A percentile compares a stretch with the other conserved stretches of the same genome.
Evolutionary conservation across 2,329 filamentous ascomycete genomes (phyloP).

Genomic region (Pseudogymnoascus verrucosus): DNA sequence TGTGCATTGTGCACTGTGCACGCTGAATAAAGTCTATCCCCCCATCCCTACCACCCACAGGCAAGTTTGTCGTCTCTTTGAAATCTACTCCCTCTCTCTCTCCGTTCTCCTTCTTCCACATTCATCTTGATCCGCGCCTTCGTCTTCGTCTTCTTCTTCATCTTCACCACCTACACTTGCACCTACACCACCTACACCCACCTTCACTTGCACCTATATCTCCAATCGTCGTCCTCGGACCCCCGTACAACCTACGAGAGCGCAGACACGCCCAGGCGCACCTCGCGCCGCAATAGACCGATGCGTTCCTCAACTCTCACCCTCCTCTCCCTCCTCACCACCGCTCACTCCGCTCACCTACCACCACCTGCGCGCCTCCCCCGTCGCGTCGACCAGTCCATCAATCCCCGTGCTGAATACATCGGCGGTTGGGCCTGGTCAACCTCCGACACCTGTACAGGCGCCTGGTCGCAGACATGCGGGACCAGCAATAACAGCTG

Average conservation of each 20-base stretch:
- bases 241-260: background rate
- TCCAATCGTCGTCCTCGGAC: background rate
- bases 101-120: background rate
- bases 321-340: background rate
- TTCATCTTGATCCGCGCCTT: background rate
- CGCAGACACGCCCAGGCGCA: background rate
- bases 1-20: no score
- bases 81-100: background rate
- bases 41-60: background rate
- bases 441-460: background rate
- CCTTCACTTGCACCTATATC: background rate
- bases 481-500: slow-evolving; percentile 3
- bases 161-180: background rate
- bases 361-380: background rate
- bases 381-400: background rate
- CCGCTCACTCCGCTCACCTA: background rate
- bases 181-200: background rate
- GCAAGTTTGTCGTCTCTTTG: background rate
- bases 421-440: slow-evolving; percentile 2
- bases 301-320: background rate
- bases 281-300: background rate
- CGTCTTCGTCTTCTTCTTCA: background rate
- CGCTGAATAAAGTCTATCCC: background rate
- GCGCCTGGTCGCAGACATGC: background rate
- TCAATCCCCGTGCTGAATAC: background rate